Percentiles rank a stretch among this genome's conserved stretches.
Conservation (phyloP, 169 alveolate species). For the Eimeria praecox region DNA sequence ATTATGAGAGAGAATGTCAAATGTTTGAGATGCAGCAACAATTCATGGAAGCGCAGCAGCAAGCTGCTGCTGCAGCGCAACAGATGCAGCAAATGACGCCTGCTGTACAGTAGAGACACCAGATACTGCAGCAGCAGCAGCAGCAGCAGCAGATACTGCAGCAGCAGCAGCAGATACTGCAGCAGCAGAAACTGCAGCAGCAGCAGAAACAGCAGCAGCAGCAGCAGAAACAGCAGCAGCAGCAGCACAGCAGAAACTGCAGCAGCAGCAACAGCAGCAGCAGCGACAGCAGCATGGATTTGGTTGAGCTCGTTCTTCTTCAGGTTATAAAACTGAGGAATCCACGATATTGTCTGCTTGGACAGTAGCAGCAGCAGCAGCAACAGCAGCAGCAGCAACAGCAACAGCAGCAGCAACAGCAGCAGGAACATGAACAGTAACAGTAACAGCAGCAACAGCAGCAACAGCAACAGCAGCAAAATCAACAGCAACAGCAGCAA, state of each 20-base stretch:
- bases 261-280: slow-evolving; percentile 17
- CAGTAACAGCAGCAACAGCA: background rate
- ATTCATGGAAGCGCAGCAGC: slow-evolving; percentile 84
- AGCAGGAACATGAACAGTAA: background rate
- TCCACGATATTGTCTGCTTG: background rate
- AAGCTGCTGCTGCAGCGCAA: slow-evolving; percentile 66
- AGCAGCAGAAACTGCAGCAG: slow-evolving; percentile 9
- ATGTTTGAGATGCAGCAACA: slow-evolving; percentile 86
- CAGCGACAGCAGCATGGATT: background rate
- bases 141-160: slow-evolving; percentile 2
- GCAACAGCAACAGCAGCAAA: background rate
- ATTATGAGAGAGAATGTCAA: slow-evolving; percentile 88
- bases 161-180: slow-evolving; percentile 77
- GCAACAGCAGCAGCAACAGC: background rate
- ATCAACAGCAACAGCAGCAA: background rate
- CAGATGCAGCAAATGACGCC: slow-evolving; percentile 58
- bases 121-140: slow-evolving; percentile 1
- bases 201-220: background rate
- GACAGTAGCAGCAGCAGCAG: background rate
- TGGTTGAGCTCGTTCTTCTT: background rate
- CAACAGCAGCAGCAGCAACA: background rate
- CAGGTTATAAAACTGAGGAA: background rate
- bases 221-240: slow-evolving; percentile 74
- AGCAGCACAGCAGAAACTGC: background rate
- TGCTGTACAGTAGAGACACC: background rate